A percentile compares a stretch with the other conserved stretches of the same genome.
Conservation (phyloP, 441 rosid species). For the Arabidopsis lyrata region DNA sequence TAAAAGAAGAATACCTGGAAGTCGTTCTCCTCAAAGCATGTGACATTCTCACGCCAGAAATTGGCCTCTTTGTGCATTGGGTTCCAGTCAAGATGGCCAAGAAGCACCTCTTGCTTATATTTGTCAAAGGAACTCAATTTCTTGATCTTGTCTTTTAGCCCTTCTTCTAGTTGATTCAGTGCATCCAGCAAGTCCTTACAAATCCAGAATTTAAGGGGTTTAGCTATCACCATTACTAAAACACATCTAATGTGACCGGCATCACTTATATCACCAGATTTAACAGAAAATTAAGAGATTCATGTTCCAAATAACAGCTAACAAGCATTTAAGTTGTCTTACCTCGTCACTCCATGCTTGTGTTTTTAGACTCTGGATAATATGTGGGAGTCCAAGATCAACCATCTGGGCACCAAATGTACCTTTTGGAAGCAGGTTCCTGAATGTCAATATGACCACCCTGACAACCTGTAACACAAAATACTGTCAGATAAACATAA, state of each 20-base stretch:
- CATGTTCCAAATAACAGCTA: constrained; percentile 1
- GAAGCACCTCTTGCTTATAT: constrained; percentile 98
- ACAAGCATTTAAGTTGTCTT: constrained; percentile 37
- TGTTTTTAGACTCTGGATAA: constrained; percentile 87
- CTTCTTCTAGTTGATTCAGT: constrained; percentile 86
- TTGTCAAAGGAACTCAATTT: constrained; percentile 94
- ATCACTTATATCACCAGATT: neutral
- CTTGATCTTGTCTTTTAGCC: constrained; percentile 79
- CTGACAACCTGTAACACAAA: constrained; percentile 49
- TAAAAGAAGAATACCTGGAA: constrained; percentile 70
- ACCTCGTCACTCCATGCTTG: constrained; percentile 99
- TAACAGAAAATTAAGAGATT: neutral
- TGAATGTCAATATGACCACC: constrained; percentile 83
- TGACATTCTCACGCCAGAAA: constrained; percentile 97
- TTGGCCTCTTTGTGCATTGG: constrained; percentile 95
- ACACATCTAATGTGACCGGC: neutral
- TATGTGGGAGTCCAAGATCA: constrained; percentile 92
- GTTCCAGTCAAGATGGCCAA: constrained; percentile 98
- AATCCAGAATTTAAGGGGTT: constrained; percentile 24
- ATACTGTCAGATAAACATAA: constrained; percentile 29
- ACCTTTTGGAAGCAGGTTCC: constrained; percentile 73
- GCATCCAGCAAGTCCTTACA: constrained; percentile 90
- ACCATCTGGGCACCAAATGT: constrained; percentile 98
- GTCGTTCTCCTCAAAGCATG: constrained; percentile 90
- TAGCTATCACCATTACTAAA: constrained; percentile 7